Base-by-base conservation (phyloP, 805 yeast genomes). In the Hyphopichia homilentoma region DNA sequence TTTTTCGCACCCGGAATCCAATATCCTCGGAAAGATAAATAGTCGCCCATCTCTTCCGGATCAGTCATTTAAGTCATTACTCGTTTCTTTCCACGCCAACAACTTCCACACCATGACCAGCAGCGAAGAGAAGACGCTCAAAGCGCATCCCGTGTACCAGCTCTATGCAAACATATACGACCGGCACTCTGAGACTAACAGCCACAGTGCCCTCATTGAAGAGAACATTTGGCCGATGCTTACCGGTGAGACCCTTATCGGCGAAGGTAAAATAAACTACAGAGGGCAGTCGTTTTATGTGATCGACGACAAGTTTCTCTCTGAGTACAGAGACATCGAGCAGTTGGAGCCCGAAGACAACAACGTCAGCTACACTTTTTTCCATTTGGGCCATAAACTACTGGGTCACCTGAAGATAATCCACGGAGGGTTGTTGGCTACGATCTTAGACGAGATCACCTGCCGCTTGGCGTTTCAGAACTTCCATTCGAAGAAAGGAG, bases 361-460 rank as follows among this genome's bases (percentile, higher is more conserved):
- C 20, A 64, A 65, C 41, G 50, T 37, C 34, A 56, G 65, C 8
- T 38, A 59, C 30, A 65, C 70, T 0, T 65, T 66, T 33, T 58
- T 65, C 41, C 65, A 59, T 32, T 48, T 66, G 33, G 72, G 71
- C 7, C 36, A 50, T 5, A 46, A 48, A 34, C 50, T 65, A 13
- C 52, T 67, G 2, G 72, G 72, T 8, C 71, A 66, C 41, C 45
- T 54, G 4, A 58, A 57, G 4, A 63, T 65, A 9, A 59, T 65
- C n/a, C 71, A 65, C 39, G 72, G 71, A 2, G 71, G 72, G 2
- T 46, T 65, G 27, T 42, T 65, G 16, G 71, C 72, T 21, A 66
- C 71, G 1, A 44, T 65, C 18, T 47, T 66, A 35, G 71, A 66
- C 41, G 71, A 66, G 38, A 45, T 64, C 27, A 62, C 70, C 3